These are phyloP conservation scores for Ascoidea rubescens DNA, from an alignment of 805 yeast genomes.

Conservation along the genomic window DNA sequence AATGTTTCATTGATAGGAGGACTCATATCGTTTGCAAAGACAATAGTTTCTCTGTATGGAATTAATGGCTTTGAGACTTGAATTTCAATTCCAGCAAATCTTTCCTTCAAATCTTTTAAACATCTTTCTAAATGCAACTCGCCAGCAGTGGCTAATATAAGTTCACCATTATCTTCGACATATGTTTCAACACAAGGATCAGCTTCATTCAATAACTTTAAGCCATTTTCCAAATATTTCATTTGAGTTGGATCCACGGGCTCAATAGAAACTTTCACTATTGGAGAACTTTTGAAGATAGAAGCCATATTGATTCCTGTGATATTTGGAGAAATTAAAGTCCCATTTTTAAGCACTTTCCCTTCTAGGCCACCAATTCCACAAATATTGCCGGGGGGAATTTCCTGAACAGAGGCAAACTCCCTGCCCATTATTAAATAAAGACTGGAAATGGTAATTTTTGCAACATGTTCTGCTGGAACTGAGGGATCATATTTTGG, in stretches of 20 bases:
- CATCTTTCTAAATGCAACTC: conserved; percentile 94
- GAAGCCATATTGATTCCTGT: conserved; percentile 70
- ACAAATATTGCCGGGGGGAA: conserved; percentile 90
- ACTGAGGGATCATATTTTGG: conserved; percentile 72
- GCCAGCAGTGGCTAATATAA: conserved; percentile 89
- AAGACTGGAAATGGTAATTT: conserved; percentile 51
- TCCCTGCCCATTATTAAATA: conserved; percentile 90
- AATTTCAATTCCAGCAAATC: conserved; percentile 87
- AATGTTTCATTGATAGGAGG: conserved; percentile 29
- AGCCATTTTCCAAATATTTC: conserved; percentile 62
- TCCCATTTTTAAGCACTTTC: conserved; percentile 74
- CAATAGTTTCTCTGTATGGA: conserved; percentile 82
- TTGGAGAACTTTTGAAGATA: conserved; percentile 56
- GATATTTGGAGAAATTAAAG: conserved; percentile 44
- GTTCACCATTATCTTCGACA: conserved; percentile 84
- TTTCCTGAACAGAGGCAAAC: conserved; percentile 56
- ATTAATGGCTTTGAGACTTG: conserved; percentile 84
- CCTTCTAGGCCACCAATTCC: conserved; percentile 89
- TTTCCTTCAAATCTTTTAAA: conserved; percentile 72
- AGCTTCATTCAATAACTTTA: conserved; percentile 66
- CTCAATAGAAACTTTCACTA: conserved; percentile 90
- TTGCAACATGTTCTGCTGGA: conserved; percentile 40
- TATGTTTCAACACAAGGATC: conserved; percentile 91
- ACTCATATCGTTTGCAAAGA: conserved; percentile 34
- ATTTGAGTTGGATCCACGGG: conserved; percentile 79